These are phyloP conservation scores for Pythium periplocum DNA, from an alignment of 352 stramenopile genomes.

Conservation along the genomic window DNA sequence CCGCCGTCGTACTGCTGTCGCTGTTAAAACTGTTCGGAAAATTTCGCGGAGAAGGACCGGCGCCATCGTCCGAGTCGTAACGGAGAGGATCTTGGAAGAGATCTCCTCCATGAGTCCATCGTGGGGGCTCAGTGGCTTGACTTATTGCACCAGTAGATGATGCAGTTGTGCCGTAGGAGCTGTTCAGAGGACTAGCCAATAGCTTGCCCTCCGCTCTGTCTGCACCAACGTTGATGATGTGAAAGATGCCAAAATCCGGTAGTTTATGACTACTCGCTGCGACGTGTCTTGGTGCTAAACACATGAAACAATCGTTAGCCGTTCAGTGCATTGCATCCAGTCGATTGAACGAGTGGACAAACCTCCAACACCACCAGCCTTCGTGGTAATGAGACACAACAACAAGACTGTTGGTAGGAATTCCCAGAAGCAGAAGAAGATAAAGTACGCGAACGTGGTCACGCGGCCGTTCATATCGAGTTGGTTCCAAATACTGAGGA, in stretches of 20 bases:
- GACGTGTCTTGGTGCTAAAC: conserved; percentile 57
- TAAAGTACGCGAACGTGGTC: conserved; percentile 71
- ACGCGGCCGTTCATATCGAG: conserved; percentile 82
- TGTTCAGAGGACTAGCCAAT: conserved; percentile 56
- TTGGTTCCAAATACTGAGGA: conserved; percentile 84
- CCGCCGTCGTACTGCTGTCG: conserved; percentile 28
- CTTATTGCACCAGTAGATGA: conserved; percentile 8
- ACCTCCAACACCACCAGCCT: conserved; percentile 76
- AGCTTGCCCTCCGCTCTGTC: conserved; percentile 30
- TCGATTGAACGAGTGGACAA: conserved; percentile 5
- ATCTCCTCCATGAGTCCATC: conserved; percentile 78
- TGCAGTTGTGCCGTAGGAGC: conserved; percentile 39
- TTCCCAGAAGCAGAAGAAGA: conserved; percentile 88
- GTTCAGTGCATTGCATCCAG: not conserved
- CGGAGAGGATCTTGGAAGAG: conserved; percentile 78
- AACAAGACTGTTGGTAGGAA: conserved; percentile 77
- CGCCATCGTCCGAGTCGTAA: conserved; percentile 81
- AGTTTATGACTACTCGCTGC: conserved; percentile 49
- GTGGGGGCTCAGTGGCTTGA: conserved; percentile 30
- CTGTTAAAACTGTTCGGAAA: conserved; percentile 68
- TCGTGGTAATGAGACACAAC: conserved; percentile 78
- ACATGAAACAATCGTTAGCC: conserved; percentile 5
- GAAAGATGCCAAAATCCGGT: conserved; percentile 82
- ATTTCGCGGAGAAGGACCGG: conserved; percentile 42
- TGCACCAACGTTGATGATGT: conserved; percentile 72